A percentile compares a stretch with the other conserved stretches of the same genome.
Evolutionary conservation across 108 stramenopile species (phyloP).

Genomic region (Cyclotella cryptica): DNA sequence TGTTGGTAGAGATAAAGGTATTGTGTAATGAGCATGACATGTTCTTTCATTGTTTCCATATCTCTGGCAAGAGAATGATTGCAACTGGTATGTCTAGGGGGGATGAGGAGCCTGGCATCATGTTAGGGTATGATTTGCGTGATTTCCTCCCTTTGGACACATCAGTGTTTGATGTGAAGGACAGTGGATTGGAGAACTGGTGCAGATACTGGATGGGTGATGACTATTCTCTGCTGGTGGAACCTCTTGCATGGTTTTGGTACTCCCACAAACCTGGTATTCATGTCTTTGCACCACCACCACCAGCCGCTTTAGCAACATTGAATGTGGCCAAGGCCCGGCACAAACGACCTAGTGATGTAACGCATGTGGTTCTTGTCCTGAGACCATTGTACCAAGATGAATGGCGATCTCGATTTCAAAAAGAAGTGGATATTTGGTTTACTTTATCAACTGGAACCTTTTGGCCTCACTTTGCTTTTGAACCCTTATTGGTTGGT

Average conservation of each 20-base stretch:
- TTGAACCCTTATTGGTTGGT: conserved; percentile 16
- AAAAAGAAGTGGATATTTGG: conserved; percentile 14
- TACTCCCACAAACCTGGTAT: background rate
- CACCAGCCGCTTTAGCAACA: conserved; percentile 8
- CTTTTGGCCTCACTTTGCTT: conserved; percentile 13
- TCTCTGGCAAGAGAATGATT: conserved; percentile 37
- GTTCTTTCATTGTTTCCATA: conserved; percentile 24
- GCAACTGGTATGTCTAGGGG: conserved; percentile 25
- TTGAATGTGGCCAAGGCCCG: background rate
- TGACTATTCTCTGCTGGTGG: background rate
- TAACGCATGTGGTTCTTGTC: conserved; percentile 4
- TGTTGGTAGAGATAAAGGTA: background rate
- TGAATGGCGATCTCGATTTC: conserved; percentile 9
- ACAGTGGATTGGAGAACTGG: background rate
- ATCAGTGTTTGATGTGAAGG: background rate
- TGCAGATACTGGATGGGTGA: background rate
- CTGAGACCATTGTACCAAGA: conserved; percentile 6
- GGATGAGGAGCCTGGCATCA: conserved; percentile 9
- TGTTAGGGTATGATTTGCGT: conserved; percentile 5
- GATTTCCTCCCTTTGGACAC: conserved; percentile 8
- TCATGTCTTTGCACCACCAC: conserved; percentile 17
- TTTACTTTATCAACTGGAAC: conserved; percentile 4
- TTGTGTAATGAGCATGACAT: conserved; percentile 7
- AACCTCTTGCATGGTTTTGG: conserved; percentile 1
- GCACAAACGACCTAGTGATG: background rate